Percentiles rank a stretch among this genome's conserved stretches.
phyloP scores from a whole-genome alignment of 2,329 filamentous ascomycete species.

The Epicoccum nigrum region DNA sequence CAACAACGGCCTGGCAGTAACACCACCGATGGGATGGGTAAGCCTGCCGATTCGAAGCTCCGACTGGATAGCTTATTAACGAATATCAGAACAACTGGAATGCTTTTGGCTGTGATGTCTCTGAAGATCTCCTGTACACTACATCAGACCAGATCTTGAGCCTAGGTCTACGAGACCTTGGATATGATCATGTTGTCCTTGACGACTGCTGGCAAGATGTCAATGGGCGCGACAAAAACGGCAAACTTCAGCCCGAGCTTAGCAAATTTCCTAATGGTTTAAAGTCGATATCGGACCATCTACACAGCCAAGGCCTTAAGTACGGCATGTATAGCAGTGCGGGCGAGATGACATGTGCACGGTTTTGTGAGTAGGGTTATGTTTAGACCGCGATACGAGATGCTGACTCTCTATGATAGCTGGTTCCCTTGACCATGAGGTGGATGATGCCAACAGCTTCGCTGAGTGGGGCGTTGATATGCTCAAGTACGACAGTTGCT shows the following conservation, averaged over 20 bases:
- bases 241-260: constrained; percentile 49
- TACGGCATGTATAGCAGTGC: constrained; percentile 68
- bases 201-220: constrained; percentile 65
- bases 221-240: constrained; percentile 53
- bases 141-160: constrained; percentile 32
- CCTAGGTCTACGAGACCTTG: constrained; percentile 36
- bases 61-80: not conserved
- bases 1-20: constrained; percentile 32
- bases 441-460: constrained; percentile 34
- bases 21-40: constrained; percentile 35
- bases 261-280: constrained; percentile 68
- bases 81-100: constrained; percentile 32
- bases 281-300: constrained; percentile 54
- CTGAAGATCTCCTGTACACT: constrained; percentile 35
- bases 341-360: constrained; percentile 60
- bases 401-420: constrained; percentile 5
- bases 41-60: not conserved
- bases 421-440: constrained; percentile 35
- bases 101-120: constrained; percentile 35
- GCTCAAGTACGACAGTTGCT: constrained; percentile 48
- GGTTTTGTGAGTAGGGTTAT: constrained; percentile 53
- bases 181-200: constrained; percentile 59
- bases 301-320: constrained; percentile 58
- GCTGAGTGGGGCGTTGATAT: constrained; percentile 45
- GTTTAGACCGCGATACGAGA: no score